phyloP scores from a whole-genome alignment of 106 monocot species.

The Dendrobium chrysotoxum region DNA sequence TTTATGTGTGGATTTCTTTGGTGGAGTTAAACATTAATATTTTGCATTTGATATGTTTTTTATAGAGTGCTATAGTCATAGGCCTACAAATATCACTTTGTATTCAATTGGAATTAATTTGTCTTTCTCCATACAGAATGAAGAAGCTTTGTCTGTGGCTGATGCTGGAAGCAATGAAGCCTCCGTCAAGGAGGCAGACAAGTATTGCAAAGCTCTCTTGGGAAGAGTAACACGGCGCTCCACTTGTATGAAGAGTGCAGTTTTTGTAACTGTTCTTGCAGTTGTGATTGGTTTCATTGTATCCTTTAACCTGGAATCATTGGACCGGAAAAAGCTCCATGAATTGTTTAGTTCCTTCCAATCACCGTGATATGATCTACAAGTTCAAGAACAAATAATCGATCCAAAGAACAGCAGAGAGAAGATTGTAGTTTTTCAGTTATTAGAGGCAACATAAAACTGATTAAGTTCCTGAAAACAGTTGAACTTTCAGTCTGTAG shows the following conservation, averaged over 20 bases:
- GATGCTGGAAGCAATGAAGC: conserved; percentile 24
- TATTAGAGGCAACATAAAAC: no score
- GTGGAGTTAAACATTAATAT: no score
- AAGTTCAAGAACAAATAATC: no score
- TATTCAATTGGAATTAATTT: neutral
- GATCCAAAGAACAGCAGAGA: no score
- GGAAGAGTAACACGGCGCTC: conserved; percentile 33
- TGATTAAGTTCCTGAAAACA: no score
- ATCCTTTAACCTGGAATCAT: conserved; percentile 27
- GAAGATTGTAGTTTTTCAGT: no score
- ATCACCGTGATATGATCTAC: conserved; percentile 6
- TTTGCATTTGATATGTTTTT: neutral
- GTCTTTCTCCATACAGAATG: conserved; percentile 38
- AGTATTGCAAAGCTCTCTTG: conserved; percentile 71
- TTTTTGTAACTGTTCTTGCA: conserved; percentile 26
- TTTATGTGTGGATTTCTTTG: no score
- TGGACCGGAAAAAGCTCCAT: conserved; percentile 42
- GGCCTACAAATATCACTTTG: neutral
- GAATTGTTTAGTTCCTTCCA: conserved; percentile 20
- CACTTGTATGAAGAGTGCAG: conserved; percentile 31
- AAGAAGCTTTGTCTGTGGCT: conserved; percentile 33
- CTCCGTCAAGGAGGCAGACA: conserved; percentile 62
- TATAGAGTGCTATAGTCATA: neutral
- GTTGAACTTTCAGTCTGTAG: no score
- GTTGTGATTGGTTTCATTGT: conserved; percentile 29